Conservation (phyloP, 352 stramenopile species). For the Pythium chondricola region DNA sequence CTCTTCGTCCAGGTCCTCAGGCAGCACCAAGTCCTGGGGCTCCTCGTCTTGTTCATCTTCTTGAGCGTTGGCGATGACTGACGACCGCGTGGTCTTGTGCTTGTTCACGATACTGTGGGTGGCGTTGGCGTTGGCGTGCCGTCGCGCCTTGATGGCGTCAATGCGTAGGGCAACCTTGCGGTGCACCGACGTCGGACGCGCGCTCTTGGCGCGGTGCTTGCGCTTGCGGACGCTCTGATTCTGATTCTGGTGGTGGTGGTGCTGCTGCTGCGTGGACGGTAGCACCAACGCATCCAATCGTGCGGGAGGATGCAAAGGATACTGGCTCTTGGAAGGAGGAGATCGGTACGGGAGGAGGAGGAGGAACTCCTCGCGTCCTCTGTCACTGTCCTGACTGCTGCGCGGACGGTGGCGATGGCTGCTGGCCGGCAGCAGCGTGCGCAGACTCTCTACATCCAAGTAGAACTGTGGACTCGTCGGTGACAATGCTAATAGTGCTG, state of each 20-base stretch:
- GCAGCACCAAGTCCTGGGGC: too few species aligned
- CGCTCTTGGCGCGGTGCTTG: constrained; percentile 2
- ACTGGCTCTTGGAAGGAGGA: constrained; percentile 8
- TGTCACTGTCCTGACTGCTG: constrained; percentile 10
- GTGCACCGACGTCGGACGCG: constrained; percentile 18
- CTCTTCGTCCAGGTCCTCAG: constrained; percentile 49
- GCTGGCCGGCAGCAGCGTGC: constrained; percentile 37
- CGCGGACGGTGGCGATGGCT: constrained; percentile 10
- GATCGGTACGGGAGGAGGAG: constrained; percentile 3
- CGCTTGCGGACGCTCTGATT: not conserved
- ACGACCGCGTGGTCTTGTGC: constrained; percentile 6
- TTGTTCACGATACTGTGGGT: not conserved
- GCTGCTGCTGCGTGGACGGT: not conserved
- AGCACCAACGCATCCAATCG: constrained; percentile 36
- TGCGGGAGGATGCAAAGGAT: constrained; percentile 14
- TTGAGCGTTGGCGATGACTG: not conserved
- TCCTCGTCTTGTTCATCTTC: not conserved
- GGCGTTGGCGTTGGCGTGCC: constrained; percentile 12
- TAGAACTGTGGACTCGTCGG: constrained; percentile 38
- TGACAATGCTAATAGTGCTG: not conserved
- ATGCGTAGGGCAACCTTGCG: constrained; percentile 45
- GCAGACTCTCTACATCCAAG: constrained; percentile 56
- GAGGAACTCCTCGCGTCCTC: not conserved
- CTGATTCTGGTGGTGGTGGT: too few species aligned
- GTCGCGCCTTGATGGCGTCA: constrained; percentile 30